A percentile compares a stretch with the other conserved stretches of the same genome.
Conservation (phyloP, 2,329 filamentous ascomycete species). For the Neofusicoccum cordaticola region DNA sequence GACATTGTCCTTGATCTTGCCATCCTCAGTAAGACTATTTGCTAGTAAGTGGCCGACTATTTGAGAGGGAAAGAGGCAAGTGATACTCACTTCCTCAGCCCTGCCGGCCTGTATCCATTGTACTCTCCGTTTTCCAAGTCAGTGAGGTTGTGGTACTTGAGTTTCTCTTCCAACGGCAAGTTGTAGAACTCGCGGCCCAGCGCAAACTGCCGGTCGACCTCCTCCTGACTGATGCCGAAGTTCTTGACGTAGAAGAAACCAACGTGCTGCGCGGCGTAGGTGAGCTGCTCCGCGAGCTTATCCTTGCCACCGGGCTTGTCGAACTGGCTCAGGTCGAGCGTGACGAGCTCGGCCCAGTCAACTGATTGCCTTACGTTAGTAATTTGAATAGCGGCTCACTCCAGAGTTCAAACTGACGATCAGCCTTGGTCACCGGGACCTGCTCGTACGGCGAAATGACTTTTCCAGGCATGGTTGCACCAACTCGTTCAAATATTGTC, state of each 20-base stretch:
- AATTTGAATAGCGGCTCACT: no score
- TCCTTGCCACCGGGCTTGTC: conserved; percentile 55
- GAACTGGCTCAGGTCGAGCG: conserved; percentile 56
- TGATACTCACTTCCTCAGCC: conserved; percentile 29
- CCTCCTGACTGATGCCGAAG: conserved; percentile 59
- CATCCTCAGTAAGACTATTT: conserved; percentile 27
- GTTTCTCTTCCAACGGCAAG: conserved; percentile 57
- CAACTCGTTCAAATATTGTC: background rate
- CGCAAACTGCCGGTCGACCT: conserved; percentile 61
- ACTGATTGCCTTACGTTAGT: conserved; percentile 23
- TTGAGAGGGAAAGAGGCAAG: conserved; percentile 18
- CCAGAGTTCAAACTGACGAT: conserved; percentile 19
- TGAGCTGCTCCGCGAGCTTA: conserved; percentile 52
- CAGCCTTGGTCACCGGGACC: conserved; percentile 31
- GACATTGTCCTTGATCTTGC: conserved; percentile 51
- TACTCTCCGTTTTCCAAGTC: conserved; percentile 51
- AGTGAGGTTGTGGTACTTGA: conserved; percentile 46
- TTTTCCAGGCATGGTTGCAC: conserved; percentile 20
- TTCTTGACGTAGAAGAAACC: conserved; percentile 63
- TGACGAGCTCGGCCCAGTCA: conserved; percentile 57
- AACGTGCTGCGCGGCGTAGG: conserved; percentile 51
- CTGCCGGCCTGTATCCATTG: conserved; percentile 55
- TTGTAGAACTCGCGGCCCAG: conserved; percentile 59
- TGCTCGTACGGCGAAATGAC: conserved; percentile 28
- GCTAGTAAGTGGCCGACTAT: no score